Conservation (phyloP, 345 rosid genomes). For the Erucastrum elatum region DNA sequence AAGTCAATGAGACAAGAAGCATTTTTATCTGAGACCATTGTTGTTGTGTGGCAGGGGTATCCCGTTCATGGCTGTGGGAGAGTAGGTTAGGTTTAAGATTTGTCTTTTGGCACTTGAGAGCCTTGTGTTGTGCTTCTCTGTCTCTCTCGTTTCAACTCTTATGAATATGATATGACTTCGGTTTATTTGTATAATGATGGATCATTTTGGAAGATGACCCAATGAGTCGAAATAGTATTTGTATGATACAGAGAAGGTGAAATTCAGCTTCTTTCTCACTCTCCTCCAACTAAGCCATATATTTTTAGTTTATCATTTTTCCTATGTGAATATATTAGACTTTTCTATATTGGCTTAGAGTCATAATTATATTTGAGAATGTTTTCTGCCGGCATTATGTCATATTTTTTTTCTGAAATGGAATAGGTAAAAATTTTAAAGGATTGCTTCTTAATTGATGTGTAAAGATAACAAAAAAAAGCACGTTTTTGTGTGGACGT, state of each 20-base stretch:
- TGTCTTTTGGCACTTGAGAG: slow-evolving; percentile 21
- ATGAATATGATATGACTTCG: not conserved
- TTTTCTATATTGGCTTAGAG: not conserved
- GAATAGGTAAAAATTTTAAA: not conserved
- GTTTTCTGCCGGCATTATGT: not conserved
- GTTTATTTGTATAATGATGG: not conserved
- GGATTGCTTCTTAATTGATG: not conserved
- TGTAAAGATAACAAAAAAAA: not conserved
- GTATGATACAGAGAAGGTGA: not conserved
- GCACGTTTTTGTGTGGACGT: not conserved
- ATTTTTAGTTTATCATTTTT: not conserved
- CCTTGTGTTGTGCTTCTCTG: slow-evolving; percentile 18
- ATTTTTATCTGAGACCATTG: slow-evolving; percentile 3
- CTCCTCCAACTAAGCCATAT: not conserved
- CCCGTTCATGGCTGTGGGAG: slow-evolving; percentile 56
- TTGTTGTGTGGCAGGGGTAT: slow-evolving; percentile 54
- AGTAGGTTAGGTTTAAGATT: slow-evolving; percentile 35
- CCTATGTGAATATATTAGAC: not conserved
- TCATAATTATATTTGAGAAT: not conserved
- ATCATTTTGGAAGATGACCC: slow-evolving; percentile 26
- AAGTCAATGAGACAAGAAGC: not conserved
- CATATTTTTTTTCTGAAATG: not conserved
- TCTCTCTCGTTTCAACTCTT: not conserved
- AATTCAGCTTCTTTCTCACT: not conserved
- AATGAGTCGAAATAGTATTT: not conserved